Conservation (phyloP, 768 basidiomycete species). For the Wakefieldia striispora region DNA sequence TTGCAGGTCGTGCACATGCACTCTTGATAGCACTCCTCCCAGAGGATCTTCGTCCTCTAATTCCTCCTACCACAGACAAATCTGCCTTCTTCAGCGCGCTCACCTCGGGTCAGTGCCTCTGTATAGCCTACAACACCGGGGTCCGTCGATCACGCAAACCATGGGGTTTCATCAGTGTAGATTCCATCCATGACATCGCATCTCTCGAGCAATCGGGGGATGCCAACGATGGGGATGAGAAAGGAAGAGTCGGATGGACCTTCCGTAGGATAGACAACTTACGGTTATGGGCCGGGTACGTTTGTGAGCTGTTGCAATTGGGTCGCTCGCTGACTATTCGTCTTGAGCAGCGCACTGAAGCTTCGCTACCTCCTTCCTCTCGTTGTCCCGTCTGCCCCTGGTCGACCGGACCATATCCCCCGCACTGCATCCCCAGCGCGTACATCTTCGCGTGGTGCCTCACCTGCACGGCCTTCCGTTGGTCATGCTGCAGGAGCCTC, state of each 20-base stretch:
- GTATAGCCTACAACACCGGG: constrained; percentile 75
- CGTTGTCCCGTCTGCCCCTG: constrained; percentile 45
- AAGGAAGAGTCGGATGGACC: constrained; percentile 67
- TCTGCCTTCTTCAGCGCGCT: constrained; percentile 50
- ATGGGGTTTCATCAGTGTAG: constrained; percentile 82
- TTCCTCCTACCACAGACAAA: constrained; percentile 34
- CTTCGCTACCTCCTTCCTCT: constrained; percentile 78
- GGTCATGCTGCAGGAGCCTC: constrained; percentile 4
- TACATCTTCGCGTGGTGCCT: constrained; percentile 17
- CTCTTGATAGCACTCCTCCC: constrained; percentile 64
- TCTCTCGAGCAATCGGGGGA: constrained; percentile 54
- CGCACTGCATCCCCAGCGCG: constrained; percentile 23
- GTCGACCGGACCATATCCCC: constrained; percentile 27
- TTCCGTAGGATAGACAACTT: constrained; percentile 86
- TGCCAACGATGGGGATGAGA: constrained; percentile 37
- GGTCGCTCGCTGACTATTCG: background rate
- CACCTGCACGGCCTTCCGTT: constrained; percentile 21
- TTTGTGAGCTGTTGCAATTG: constrained; percentile 8
- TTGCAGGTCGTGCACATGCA: constrained; percentile 61
- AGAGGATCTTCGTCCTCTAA: constrained; percentile 41
- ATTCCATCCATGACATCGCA: constrained; percentile 77
- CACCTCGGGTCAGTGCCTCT: constrained; percentile 78
- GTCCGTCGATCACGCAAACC: constrained; percentile 79
- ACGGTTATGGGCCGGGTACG: constrained; percentile 80
- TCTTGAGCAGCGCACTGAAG: constrained; percentile 64